Evolutionary conservation across 768 basidiomycete genomes (phyloP).

Genomic region (Tricholoma saponaceum): DNA sequence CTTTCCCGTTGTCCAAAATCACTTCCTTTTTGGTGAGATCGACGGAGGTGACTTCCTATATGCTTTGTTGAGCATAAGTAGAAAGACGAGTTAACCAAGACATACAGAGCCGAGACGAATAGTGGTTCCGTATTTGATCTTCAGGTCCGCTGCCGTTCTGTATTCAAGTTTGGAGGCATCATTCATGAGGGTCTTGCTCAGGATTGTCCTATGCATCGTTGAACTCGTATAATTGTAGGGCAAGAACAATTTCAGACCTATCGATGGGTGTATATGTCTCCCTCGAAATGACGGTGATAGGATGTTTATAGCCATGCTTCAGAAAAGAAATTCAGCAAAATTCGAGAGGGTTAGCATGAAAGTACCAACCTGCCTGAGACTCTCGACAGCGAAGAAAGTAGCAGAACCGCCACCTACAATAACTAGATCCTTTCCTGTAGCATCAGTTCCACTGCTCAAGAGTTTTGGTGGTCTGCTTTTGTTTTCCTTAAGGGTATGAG

Average conservation of each 20-base stretch:
- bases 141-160: constrained; percentile 67
- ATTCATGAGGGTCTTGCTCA: constrained; percentile 81
- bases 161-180: constrained; percentile 77
- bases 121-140: constrained; percentile 67
- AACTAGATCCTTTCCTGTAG: constrained; percentile 63
- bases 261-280: constrained; percentile 84
- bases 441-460: constrained; percentile 40
- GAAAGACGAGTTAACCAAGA: constrained; percentile 5
- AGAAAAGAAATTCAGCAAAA: background rate
- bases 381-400: constrained; percentile 72
- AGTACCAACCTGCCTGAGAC: constrained; percentile 65
- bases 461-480: constrained; percentile 59
- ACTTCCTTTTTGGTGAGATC: constrained; percentile 63
- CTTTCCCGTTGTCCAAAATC: constrained; percentile 53
- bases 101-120: constrained; percentile 58
- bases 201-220: constrained; percentile 62
- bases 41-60: constrained; percentile 65
- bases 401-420: constrained; percentile 87
- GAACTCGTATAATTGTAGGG: constrained; percentile 3
- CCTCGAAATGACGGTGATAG: constrained; percentile 76
- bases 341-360: background rate
- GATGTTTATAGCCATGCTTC: constrained; percentile 73
- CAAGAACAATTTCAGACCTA: constrained; percentile 34
- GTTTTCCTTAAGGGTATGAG: constrained; percentile 62
- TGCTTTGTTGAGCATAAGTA: constrained; percentile 1